Conservation (phyloP, 345 rosid species). For the Rhizophora apiculata region DNA sequence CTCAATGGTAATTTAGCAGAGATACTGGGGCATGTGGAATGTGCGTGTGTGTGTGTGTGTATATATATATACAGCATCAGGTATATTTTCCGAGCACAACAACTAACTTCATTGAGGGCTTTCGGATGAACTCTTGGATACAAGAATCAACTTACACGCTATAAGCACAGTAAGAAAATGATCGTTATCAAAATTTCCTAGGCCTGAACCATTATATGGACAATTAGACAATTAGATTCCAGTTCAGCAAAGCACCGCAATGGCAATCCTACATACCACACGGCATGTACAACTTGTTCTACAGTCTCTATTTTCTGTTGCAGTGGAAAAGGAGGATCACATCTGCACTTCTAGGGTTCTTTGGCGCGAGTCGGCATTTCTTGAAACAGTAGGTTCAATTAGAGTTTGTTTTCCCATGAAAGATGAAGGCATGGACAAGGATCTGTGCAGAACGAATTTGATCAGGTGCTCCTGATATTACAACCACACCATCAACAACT, state of each 20-base stretch:
- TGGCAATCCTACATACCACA: not conserved
- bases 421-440: constrained; percentile 58
- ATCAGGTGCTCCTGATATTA: constrained; percentile 58
- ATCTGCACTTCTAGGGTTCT: not conserved
- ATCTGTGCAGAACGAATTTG: constrained; percentile 67
- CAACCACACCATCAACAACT: constrained; percentile 53
- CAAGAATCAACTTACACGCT: no score
- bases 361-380: not conserved
- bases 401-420: not conserved
- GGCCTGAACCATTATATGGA: not conserved
- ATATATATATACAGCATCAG: no score
- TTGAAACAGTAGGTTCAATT: no score
- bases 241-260: not conserved
- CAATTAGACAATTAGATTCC: not conserved
- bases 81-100: no score
- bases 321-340: not conserved
- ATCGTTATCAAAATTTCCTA: no score
- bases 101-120: no score
- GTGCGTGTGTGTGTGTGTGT: no score
- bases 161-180: no score
- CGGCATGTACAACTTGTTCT: not conserved
- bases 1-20: no score
- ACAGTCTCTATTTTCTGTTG: not conserved
- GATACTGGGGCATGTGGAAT: no score
- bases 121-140: no score